Evolutionary conservation across 2,329 filamentous ascomycete genomes (phyloP).

Genomic region (Scytalidium sp.): DNA sequence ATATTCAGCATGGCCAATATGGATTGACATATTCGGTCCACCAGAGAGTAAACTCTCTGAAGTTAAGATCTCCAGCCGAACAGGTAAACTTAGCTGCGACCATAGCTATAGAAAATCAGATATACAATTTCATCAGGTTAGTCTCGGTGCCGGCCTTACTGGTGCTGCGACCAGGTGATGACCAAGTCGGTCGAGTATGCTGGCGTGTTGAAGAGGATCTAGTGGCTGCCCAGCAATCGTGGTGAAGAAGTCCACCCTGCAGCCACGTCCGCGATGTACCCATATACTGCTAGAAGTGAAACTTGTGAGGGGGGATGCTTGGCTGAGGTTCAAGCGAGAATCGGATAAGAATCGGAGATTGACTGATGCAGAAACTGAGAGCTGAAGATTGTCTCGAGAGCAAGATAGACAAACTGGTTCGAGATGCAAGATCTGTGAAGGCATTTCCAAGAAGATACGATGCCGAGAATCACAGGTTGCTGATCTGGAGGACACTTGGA

Average conservation of each 20-base stretch:
- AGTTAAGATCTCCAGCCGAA: constrained; percentile 10
- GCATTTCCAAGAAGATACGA: constrained; percentile 15
- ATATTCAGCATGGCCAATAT: constrained; percentile 13
- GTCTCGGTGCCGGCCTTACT: constrained; percentile 9
- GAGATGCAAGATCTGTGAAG: constrained; percentile 11
- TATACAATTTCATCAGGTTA: neutral
- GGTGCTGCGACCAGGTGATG: constrained; percentile 15
- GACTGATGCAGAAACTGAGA: constrained; percentile 9
- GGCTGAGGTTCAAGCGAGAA: neutral
- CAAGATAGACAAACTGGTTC: constrained; percentile 12
- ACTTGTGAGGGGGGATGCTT: constrained; percentile 6
- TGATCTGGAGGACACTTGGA: too few species aligned
- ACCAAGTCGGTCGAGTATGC: constrained; percentile 13
- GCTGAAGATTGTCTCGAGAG: constrained; percentile 9
- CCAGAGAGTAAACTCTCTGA: neutral
- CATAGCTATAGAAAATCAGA: constrained; percentile 18
- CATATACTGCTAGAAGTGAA: constrained; percentile 21
- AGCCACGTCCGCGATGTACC: constrained; percentile 16
- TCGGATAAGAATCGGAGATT: constrained; percentile 6
- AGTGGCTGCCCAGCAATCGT: constrained; percentile 13
- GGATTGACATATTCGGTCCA: constrained; percentile 12
- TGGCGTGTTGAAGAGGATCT: neutral
- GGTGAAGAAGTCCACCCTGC: constrained; percentile 16
- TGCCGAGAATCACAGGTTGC: too few species aligned
- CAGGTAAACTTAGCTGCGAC: constrained; percentile 19